Evolutionary conservation across 441 rosid genomes (phyloP), one percentile per base, ranked within the genome.

Genomic region (Erysimum cheiri): DNA sequence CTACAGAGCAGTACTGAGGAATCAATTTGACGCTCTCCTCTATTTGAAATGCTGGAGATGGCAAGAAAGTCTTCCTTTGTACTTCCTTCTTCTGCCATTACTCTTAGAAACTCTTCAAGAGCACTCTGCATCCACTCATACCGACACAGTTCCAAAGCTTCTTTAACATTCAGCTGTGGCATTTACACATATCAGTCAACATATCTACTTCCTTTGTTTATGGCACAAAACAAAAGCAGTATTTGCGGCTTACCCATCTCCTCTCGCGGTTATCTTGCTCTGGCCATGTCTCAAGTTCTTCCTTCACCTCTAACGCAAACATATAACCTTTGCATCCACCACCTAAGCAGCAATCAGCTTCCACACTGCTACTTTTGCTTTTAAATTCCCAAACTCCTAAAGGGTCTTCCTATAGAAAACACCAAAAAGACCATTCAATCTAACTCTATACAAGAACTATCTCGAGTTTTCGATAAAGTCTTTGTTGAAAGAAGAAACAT

Each of bases 111-210:
- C 64, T 70, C 78, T 62, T 80, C 82, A 69, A 91, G 77, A 3
- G 97, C 96, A 37, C 63, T 77, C 6, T 87, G 79, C 97, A 91
- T 91, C 97, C 97, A 91, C 22, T 86, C 96, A 19, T 89, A 91
- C 22, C 92, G 84, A 75, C 97, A 91, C 24, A 85, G 71, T 55
- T 81, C 78, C 35, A 77, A 86, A 6, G 97, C 95, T 24, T 87
- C 90, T 59, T 86, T 71, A 36, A 82, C 71, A 69, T 54, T 87
- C 72, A 91, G 60, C 95, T 88, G 85, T 59, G 15, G 33, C 36
- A 6, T 65, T 14, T 59, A 31, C 36, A 40, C 29, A 60, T 9
- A 40, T 66, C 72, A 40, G 26, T 37, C 1, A 31, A 39, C 12
- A 57, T 13, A 60, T 56, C 60, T 13, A 53, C 59, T 50, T 39